Percentiles rank a stretch among this genome's conserved stretches.
These are phyloP conservation scores for Penstemon eatonii DNA, from an alignment of 257 asterid genomes.

Conservation along the genomic window DNA sequence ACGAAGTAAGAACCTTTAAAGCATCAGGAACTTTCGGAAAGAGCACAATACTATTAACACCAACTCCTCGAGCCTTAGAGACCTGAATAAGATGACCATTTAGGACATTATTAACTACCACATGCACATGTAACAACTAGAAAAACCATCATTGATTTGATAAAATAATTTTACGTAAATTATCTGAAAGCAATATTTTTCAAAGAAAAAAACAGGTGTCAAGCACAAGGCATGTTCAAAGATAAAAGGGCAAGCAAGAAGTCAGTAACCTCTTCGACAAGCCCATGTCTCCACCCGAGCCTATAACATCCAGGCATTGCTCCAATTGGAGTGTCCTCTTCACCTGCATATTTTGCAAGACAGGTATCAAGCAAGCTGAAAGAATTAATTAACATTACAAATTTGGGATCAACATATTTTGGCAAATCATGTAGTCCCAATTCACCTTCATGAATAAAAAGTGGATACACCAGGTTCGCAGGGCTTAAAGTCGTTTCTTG, in stretches of 20 bases:
- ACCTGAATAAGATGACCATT: constrained; percentile 51
- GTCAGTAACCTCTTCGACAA: constrained; percentile 78
- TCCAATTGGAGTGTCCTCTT: constrained; percentile 94
- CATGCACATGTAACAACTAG: constrained; percentile 6
- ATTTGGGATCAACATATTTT: not conserved
- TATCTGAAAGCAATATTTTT: not conserved
- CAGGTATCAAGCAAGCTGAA: constrained; percentile 10
- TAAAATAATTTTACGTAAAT: not conserved
- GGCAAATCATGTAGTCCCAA: not conserved
- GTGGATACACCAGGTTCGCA: constrained; percentile 93
- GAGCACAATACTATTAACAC: constrained; percentile 94
- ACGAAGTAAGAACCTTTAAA: constrained; percentile 61
- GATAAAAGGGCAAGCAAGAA: constrained; percentile 24
- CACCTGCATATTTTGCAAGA: constrained; percentile 54
- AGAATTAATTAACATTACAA: not conserved
- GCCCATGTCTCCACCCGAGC: constrained; percentile 98
- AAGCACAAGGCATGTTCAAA: constrained; percentile 17
- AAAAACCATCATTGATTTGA: constrained; percentile 4
- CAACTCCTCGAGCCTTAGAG: constrained; percentile 87
- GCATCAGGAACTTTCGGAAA: constrained; percentile 98
- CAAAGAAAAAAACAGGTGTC: not conserved
- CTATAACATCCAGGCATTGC: constrained; percentile 99
- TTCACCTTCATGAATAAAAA: constrained; percentile 93
- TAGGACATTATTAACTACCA: not conserved
- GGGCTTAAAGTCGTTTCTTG: constrained; percentile 90